Conservation (phyloP, 805 yeast species). For the Yarrowia deformans region DNA sequence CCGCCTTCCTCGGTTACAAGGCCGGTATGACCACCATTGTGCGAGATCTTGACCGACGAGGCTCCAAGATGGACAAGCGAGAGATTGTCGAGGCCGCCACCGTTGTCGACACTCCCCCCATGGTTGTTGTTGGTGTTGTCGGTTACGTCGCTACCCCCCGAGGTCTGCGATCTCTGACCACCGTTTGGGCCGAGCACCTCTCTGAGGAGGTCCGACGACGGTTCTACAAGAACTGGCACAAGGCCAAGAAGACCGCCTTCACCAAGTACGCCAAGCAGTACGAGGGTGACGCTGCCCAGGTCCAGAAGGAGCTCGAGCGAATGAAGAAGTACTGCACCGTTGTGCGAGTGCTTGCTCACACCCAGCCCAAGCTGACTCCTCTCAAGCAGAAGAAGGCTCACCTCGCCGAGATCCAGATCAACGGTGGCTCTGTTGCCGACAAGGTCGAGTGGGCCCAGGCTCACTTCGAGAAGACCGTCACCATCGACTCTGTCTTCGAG, state of each 20-base stretch:
- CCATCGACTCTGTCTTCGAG: slow-evolving; percentile 95
- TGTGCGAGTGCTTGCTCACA: slow-evolving; percentile 99
- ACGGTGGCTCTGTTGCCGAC: slow-evolving; percentile 98
- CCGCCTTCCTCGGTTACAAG: slow-evolving; percentile 99
- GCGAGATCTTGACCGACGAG: slow-evolving; percentile 99
- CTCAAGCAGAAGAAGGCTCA: slow-evolving; percentile 99
- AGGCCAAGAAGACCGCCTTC: slow-evolving; percentile 99
- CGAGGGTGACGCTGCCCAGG: slow-evolving; percentile 85
- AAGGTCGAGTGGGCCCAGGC: slow-evolving; percentile 98
- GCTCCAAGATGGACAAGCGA: slow-evolving; percentile 99
- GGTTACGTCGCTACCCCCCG: slow-evolving; percentile 99
- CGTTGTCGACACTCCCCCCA: slow-evolving; percentile 98
- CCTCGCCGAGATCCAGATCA: slow-evolving; percentile 98
- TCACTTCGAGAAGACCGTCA: slow-evolving; percentile 98
- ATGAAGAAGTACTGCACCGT: slow-evolving; percentile 97
- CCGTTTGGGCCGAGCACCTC: slow-evolving; percentile 99
- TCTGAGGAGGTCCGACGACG: slow-evolving; percentile 99
- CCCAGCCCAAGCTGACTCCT: slow-evolving; percentile 99
- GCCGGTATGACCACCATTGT: slow-evolving; percentile 99
- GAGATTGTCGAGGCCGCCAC: slow-evolving; percentile 99
- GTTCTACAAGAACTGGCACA: slow-evolving; percentile 99
- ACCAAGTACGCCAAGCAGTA: slow-evolving; percentile 99
- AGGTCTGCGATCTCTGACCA: slow-evolving; percentile 99
- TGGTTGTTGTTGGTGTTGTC: slow-evolving; percentile 99
- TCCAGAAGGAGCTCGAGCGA: slow-evolving; percentile 97